These are phyloP conservation scores for Trichoderma asperellum DNA, from an alignment of 2,329 filamentous ascomycete genomes.

Conservation along the genomic window DNA sequence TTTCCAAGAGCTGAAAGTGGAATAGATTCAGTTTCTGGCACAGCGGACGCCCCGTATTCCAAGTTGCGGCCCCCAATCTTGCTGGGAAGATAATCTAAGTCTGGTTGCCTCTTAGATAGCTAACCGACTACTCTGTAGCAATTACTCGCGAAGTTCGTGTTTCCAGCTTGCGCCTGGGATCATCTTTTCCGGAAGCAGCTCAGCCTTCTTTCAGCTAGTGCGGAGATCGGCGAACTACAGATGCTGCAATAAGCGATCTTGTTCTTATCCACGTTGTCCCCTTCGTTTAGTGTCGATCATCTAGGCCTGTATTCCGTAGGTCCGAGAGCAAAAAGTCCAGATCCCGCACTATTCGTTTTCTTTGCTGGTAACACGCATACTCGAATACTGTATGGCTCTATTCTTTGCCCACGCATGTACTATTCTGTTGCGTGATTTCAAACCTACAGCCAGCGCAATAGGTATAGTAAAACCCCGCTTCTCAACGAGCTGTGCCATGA, in stretches of 20 bases:
- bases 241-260: background rate
- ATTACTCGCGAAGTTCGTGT: background rate
- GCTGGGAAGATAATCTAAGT: background rate
- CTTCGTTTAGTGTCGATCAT: background rate
- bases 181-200: background rate
- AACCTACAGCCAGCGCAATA: background rate
- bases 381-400: background rate
- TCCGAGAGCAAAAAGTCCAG: too few species aligned
- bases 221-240: background rate
- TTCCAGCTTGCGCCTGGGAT: background rate
- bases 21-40: background rate
- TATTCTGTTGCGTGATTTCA: background rate
- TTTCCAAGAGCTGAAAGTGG: background rate
- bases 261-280: background rate
- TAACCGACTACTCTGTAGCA: background rate
- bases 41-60: background rate
- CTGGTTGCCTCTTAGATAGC: background rate
- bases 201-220: background rate
- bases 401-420: background rate
- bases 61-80: background rate
- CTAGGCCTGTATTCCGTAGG: background rate
- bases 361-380: background rate
- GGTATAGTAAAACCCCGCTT: background rate
- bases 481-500: background rate
- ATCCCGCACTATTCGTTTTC: background rate